Percentiles rank a stretch among this genome's conserved stretches.
phyloP scores from a whole-genome alignment of 345 rosid genomes.

The Acer saccharum region DNA sequence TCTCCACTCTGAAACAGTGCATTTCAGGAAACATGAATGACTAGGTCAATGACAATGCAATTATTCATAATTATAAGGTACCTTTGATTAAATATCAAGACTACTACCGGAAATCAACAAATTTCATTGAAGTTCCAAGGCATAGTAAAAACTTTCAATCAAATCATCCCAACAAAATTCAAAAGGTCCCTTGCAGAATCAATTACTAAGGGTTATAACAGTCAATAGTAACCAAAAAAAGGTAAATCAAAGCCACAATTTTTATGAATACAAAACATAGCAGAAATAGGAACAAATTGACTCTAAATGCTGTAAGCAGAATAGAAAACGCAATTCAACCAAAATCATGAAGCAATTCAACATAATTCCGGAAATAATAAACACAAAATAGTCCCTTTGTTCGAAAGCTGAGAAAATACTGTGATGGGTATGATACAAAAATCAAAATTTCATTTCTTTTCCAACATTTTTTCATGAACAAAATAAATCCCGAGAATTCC shows the following conservation, averaged over 20 bases:
- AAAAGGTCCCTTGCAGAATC: not conserved
- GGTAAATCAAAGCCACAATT: not conserved
- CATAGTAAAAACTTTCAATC: not conserved
- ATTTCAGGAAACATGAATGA: not conserved
- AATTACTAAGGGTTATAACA: not conserved
- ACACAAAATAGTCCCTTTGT: not conserved
- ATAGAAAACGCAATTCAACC: not conserved
- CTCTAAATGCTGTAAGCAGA: not conserved
- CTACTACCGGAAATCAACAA: not conserved
- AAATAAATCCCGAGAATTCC: not conserved
- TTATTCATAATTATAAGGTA: not conserved
- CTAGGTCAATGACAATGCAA: not conserved
- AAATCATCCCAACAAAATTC: not conserved
- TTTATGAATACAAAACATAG: not conserved
- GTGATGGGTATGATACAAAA: not conserved
- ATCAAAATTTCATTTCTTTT: not conserved
- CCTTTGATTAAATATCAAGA: not conserved
- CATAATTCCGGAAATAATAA: not conserved
- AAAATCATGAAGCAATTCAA: not conserved
- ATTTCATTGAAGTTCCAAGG: not conserved
- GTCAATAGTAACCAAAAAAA: not conserved
- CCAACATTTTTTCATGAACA: not conserved
- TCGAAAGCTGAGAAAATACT: not conserved
- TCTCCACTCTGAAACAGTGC: not conserved
- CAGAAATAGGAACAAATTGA: not conserved